A percentile compares a stretch with the other conserved stretches of the same genome.
These are phyloP conservation scores for Hypericum perforatum DNA, from an alignment of 345 rosid species.

Conservation along the genomic window DNA sequence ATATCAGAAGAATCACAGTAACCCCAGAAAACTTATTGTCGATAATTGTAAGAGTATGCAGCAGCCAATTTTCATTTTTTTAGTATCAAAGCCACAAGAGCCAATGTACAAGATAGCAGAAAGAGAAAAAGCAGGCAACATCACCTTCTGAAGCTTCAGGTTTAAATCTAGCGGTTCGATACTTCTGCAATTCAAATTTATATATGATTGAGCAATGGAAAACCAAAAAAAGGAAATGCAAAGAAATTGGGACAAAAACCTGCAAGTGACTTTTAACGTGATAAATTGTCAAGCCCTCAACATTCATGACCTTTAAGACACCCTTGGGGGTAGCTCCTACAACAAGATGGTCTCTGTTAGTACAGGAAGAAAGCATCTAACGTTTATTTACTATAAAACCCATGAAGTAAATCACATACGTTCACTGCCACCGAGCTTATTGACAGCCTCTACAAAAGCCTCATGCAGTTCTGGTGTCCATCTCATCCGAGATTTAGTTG, in stretches of 20 bases:
- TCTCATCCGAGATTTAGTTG: conserved; percentile 69
- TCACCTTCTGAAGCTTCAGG: conserved; percentile 80
- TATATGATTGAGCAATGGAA: conserved; percentile 14
- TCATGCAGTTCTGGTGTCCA: conserved; percentile 96
- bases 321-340: conserved; percentile 93
- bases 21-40: no score
- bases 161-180: conserved; percentile 66
- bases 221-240: conserved; percentile 8
- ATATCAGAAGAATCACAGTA: no score
- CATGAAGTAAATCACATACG: conserved; percentile 28
- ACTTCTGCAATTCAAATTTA: conserved; percentile 54
- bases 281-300: conserved; percentile 74
- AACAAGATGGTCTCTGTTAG: conserved; percentile 1
- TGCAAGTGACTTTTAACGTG: conserved; percentile 94
- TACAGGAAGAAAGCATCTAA: neutral
- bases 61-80: no score
- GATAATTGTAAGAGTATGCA: no score
- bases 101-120: conserved; percentile 1
- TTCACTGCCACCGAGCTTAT: conserved; percentile 75
- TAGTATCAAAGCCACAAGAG: neutral
- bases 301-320: conserved; percentile 82
- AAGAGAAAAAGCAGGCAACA: conserved; percentile 10
- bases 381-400: neutral
- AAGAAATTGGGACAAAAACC: conserved; percentile 27
- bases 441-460: conserved; percentile 83